phyloP scores from a whole-genome alignment of 2,329 filamentous ascomycete genomes.

The Esteya vermicola region DNA sequence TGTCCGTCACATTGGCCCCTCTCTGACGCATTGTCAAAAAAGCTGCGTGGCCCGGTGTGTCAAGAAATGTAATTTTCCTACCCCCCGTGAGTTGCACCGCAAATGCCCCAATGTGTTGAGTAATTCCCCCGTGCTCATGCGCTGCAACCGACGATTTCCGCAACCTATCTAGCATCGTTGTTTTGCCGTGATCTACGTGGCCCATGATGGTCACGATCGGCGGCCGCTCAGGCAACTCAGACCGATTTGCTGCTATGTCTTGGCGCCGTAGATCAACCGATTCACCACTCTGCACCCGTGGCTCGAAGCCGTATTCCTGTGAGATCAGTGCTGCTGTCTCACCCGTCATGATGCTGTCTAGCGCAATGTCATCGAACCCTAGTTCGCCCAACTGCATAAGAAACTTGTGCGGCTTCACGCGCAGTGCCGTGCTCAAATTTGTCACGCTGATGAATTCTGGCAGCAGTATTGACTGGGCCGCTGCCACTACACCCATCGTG shows the following conservation, averaged over 20 bases:
- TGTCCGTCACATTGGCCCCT: constrained; percentile 91
- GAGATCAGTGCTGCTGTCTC: constrained; percentile 85
- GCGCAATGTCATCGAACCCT: constrained; percentile 74
- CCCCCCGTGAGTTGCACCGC: constrained; percentile 76
- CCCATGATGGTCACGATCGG: constrained; percentile 99
- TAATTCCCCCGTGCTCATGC: constrained; percentile 90
- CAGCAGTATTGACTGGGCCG: constrained; percentile 49
- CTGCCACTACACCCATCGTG: constrained; percentile 22
- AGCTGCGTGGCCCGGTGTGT: constrained; percentile 90
- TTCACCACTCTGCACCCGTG: constrained; percentile 55
- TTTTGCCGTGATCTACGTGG: constrained; percentile 97
- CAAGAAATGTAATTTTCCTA: constrained; percentile 88
- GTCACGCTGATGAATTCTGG: constrained; percentile 88
- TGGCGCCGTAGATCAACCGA: constrained; percentile 57
- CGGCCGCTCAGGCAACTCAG: constrained; percentile 57
- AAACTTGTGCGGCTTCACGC: constrained; percentile 57
- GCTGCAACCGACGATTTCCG: constrained; percentile 86
- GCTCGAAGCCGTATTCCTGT: constrained; percentile 84
- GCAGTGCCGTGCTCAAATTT: constrained; percentile 63
- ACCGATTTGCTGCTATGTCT: constrained; percentile 53
- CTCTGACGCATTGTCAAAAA: constrained; percentile 93
- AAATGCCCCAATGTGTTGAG: constrained; percentile 96
- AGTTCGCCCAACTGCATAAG: constrained; percentile 63
- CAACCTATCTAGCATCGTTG: constrained; percentile 84
- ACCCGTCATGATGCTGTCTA: constrained; percentile 76